Evolutionary conservation across 148 eudicot genomes (phyloP).

Genomic region (Agrostemma githago): DNA sequence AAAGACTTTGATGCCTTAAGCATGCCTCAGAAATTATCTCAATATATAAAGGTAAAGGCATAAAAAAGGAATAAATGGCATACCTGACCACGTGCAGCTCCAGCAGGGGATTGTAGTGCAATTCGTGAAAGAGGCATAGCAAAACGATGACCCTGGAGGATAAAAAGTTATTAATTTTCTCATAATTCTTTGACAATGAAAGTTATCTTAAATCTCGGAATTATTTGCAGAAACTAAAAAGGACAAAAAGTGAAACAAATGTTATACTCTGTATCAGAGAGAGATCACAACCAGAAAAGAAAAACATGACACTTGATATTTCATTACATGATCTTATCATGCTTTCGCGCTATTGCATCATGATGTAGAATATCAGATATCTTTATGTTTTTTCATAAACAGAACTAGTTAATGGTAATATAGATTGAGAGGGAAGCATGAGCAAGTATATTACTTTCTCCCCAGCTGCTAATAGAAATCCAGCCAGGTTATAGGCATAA

Average conservation of each 20-base stretch:
- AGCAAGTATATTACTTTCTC: constrained; percentile 48
- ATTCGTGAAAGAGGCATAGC: constrained; percentile 79
- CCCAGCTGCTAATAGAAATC: constrained; percentile 82
- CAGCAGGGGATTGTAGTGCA: constrained; percentile 69
- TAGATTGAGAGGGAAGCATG: constrained; percentile 5
- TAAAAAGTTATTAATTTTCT: neutral
- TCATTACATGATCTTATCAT: neutral
- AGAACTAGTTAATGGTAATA: neutral
- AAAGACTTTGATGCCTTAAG: no score
- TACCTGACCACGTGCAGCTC: constrained; percentile 86
- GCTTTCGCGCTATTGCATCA: neutral
- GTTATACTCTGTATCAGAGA: neutral
- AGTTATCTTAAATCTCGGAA: neutral
- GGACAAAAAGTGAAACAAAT: neutral
- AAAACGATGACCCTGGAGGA: constrained; percentile 61
- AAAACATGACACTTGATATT: neutral
- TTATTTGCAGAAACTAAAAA: neutral
- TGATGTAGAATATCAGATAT: neutral
- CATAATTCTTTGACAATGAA: neutral
- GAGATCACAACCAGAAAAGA: neutral
- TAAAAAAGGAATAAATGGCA: neutral
- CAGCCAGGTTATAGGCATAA: constrained; percentile 67
- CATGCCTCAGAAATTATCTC: neutral
- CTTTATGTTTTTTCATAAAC: neutral
- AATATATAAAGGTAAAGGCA: neutral